These are phyloP conservation scores for Dysphania ambrosioides DNA, from an alignment of 148 eudicot genomes.

Conservation along the genomic window DNA sequence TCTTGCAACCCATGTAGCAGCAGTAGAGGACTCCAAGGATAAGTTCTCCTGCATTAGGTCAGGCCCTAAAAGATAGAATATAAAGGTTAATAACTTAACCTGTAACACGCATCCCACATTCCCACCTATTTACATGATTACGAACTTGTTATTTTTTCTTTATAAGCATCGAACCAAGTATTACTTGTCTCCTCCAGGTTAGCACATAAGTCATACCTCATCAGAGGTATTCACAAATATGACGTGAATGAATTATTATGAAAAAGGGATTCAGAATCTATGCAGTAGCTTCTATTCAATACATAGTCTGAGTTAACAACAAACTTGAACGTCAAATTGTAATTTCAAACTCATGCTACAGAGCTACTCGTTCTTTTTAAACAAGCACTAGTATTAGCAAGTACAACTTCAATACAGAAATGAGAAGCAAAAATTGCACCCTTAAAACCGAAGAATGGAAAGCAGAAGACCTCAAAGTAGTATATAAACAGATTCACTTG, in stretches of 20 bases:
- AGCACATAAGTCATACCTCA: too few relatives aligned
- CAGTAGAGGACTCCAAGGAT: not conserved
- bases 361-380: constrained; percentile 1
- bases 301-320: not conserved
- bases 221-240: not conserved
- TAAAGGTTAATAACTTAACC: not conserved
- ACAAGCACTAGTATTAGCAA: not conserved
- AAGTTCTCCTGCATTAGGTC: not conserved
- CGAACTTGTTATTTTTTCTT: not conserved
- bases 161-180: not conserved
- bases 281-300: not conserved
- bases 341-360: too few relatives aligned
- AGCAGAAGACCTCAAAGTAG: not conserved
- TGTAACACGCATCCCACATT: not conserved
- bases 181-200: not conserved
- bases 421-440: not conserved
- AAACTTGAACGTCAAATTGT: not conserved
- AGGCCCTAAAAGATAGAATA: not conserved
- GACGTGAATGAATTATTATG: not conserved
- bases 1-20: not conserved
- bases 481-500: too few relatives aligned
- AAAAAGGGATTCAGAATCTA: not conserved
- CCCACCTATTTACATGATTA: not conserved
- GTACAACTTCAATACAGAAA: not conserved
- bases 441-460: too few relatives aligned